These are phyloP conservation scores for Dendrocalamus sinicus DNA, from an alignment of 176 grass and related monocot species.

Conservation along the genomic window DNA sequence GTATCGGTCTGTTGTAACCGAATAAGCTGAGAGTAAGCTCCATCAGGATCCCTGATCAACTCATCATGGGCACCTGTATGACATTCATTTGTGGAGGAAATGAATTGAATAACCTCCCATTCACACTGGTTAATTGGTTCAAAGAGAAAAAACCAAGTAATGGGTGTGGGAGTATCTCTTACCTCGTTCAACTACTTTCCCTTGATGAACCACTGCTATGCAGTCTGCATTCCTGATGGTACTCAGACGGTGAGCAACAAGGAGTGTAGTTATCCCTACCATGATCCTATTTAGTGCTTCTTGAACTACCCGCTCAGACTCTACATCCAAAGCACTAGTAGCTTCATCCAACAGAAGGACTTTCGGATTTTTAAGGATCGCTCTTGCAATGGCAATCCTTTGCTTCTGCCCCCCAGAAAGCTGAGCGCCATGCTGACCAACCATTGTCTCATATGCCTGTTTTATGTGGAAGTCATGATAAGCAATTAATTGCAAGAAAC, in stretches of 20 bases:
- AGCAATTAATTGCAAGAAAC: background rate
- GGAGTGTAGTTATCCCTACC: constrained; percentile 71
- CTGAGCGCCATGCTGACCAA: constrained; percentile 62
- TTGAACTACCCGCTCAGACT: constrained; percentile 71
- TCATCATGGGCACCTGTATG: constrained; percentile 69
- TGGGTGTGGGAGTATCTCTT: constrained; percentile 9
- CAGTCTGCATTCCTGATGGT: constrained; percentile 75
- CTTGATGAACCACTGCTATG: constrained; percentile 70
- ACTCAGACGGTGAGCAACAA: constrained; percentile 88
- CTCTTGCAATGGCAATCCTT: constrained; percentile 77
- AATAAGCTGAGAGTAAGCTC: constrained; percentile 71
- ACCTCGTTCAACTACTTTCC: constrained; percentile 84
- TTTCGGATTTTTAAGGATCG: constrained; percentile 62
- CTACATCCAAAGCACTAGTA: constrained; percentile 74
- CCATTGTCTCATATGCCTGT: constrained; percentile 68
- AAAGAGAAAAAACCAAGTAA: constrained; percentile 29
- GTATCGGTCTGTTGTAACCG: constrained; percentile 57
- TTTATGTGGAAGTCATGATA: constrained; percentile 29
- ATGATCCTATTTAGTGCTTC: constrained; percentile 80
- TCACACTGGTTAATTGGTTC: constrained; percentile 31
- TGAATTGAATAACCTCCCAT: constrained; percentile 11
- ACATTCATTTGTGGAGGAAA: constrained; percentile 27
- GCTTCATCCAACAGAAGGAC: constrained; percentile 75
- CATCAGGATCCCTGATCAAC: constrained; percentile 68
- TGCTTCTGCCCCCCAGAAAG: constrained; percentile 86